These are phyloP conservation scores for Ehretia macrophylla DNA, from an alignment of 257 asterid genomes.

Conservation along the genomic window DNA sequence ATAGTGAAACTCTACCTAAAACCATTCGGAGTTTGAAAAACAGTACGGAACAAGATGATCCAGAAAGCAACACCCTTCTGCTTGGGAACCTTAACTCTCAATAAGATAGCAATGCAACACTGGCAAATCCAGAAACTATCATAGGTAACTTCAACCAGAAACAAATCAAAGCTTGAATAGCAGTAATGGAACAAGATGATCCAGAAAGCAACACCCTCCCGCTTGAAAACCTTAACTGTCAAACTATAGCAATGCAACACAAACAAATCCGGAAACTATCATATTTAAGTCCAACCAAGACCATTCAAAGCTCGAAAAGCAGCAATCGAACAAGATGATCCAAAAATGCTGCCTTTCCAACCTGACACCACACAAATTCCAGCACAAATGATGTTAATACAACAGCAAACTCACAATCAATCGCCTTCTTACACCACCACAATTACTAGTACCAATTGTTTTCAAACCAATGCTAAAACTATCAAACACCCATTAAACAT, in stretches of 20 bases:
- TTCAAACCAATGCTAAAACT: slow-evolving; percentile 8
- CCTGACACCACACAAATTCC: too few species aligned
- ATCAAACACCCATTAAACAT: slow-evolving; percentile 9
- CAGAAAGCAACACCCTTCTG: too few species aligned
- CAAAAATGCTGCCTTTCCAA: background rate
- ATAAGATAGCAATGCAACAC: too few species aligned
- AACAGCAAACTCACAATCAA: background rate
- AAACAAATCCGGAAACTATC: background rate
- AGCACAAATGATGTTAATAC: background rate
- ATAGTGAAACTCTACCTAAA: too few species aligned
- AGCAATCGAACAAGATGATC: background rate
- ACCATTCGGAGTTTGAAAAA: too few species aligned
- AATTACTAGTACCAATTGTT: background rate
- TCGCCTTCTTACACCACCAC: background rate
- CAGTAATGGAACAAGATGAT: background rate
- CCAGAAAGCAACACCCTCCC: background rate
- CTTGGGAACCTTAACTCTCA: too few species aligned
- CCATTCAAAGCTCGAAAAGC: background rate
- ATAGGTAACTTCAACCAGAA: too few species aligned
- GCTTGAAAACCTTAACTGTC: background rate
- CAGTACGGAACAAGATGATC: too few species aligned
- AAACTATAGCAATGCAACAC: background rate
- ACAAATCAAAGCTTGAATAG: too few species aligned
- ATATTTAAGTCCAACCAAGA: slow-evolving; percentile 2
- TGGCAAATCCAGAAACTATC: too few species aligned